These are phyloP conservation scores for Rubia yunnanensis DNA, from an alignment of 257 asterid species.

Conservation along the genomic window DNA sequence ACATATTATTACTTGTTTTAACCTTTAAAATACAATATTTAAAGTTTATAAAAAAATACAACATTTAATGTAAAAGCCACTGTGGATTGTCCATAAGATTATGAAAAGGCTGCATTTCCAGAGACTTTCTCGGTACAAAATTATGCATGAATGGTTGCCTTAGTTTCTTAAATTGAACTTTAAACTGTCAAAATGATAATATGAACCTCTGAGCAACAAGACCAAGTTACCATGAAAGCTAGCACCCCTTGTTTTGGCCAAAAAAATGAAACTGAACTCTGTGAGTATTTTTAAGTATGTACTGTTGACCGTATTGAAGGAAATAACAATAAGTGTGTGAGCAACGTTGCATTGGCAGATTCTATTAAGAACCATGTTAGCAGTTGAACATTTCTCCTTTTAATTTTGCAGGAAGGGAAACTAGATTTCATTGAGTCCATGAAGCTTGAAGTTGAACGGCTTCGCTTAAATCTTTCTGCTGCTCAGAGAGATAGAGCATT, in stretches of 20 bases:
- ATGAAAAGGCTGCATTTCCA: too few species aligned
- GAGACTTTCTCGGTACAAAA: too few species aligned
- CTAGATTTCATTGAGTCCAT: slow-evolving; percentile 67
- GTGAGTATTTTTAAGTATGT: background rate
- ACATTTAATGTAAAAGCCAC: too few species aligned
- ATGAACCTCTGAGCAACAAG: background rate
- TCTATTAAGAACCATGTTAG: background rate
- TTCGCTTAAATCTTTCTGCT: slow-evolving; percentile 75
- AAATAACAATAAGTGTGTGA: background rate
- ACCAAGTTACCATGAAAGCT: background rate
- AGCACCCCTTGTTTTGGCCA: background rate
- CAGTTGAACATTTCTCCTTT: background rate
- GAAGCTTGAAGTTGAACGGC: slow-evolving; percentile 92
- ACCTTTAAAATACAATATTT: too few species aligned
- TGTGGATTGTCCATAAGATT: too few species aligned
- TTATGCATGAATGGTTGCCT: background rate
- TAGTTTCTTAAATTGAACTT: background rate
- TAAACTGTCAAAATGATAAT: background rate
- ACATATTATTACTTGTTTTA: too few species aligned
- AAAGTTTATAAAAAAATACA: too few species aligned
- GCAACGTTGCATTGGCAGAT: background rate
- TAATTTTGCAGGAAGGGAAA: slow-evolving; percentile 53
- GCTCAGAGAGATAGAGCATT: slow-evolving; percentile 94
- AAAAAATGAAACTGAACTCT: background rate
- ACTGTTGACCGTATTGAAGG: background rate